Conservation (phyloP, 371 early-diverging fungal species). For the Basidiobolus meristosporus region DNA sequence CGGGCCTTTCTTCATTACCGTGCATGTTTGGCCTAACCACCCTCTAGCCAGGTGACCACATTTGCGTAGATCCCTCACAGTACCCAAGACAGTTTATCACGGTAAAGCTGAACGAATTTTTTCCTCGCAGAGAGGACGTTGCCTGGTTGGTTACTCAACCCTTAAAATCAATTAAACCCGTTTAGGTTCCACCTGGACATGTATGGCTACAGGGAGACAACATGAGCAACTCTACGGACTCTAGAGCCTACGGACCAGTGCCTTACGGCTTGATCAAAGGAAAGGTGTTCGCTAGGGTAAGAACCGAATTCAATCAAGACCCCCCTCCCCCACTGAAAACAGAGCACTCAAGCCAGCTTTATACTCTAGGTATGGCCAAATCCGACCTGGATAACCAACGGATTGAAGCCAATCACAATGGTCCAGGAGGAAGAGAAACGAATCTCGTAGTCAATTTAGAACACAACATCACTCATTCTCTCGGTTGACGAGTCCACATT, state of each 20-base stretch:
- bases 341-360: neutral
- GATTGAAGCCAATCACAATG: conserved; percentile 1
- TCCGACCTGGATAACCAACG: conserved; percentile 6
- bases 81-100: conserved; percentile 24
- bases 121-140: neutral
- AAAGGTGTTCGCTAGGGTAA: conserved; percentile 45
- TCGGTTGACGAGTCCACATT: too few species aligned
- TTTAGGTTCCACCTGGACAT: conserved; percentile 37
- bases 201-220: conserved; percentile 70
- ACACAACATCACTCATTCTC: too few species aligned
- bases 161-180: neutral
- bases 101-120: conserved; percentile 7
- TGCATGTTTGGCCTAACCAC: neutral
- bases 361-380: conserved; percentile 5
- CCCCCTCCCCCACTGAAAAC: neutral
- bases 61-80: conserved; percentile 43
- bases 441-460: too few species aligned
- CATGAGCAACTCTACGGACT: conserved; percentile 58
- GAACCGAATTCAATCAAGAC: conserved; percentile 4
- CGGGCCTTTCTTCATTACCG: neutral
- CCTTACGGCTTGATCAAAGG: conserved; percentile 60
- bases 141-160: neutral
- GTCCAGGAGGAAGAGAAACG: too few species aligned
- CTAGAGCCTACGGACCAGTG: conserved; percentile 65
- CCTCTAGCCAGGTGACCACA: conserved; percentile 41